Percentiles rank a stretch among this genome's conserved stretches.
These are phyloP conservation scores for Sanguinoderma infundibulare DNA, from an alignment of 1,284 basidiomycete genomes.

Conservation along the genomic window DNA sequence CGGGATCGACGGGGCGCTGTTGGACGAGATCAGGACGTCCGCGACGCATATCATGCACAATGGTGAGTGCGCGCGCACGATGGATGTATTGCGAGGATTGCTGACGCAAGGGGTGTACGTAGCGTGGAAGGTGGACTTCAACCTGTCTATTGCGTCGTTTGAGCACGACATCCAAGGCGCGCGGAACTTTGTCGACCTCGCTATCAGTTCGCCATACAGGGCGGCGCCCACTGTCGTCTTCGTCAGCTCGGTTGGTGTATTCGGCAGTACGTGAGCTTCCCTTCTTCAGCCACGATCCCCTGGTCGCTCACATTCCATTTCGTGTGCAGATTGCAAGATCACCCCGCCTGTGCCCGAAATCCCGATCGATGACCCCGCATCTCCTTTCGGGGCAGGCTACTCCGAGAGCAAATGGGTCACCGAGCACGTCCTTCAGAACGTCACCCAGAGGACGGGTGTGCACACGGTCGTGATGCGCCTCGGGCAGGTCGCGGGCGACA, in stretches of 20 bases:
- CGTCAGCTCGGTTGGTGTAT: conserved; percentile 38
- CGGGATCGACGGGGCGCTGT: conserved; percentile 32
- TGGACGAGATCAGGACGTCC: conserved; percentile 32
- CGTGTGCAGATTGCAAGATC: conserved; percentile 18
- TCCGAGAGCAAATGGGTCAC: conserved; percentile 46
- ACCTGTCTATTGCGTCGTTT: conserved; percentile 31
- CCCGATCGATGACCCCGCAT: conserved; percentile 22
- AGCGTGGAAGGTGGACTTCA: conserved; percentile 45
- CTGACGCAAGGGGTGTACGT: conserved; percentile 17
- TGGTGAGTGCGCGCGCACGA: conserved; percentile 24
- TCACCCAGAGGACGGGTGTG: conserved; percentile 27
- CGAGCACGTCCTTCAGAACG: conserved; percentile 36
- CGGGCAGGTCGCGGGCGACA: conserved; percentile 46
- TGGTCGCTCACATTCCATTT: too few species aligned
- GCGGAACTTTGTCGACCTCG: conserved; percentile 30
- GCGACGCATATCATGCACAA: conserved; percentile 36
- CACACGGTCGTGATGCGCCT: conserved; percentile 41
- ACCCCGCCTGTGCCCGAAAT: conserved; percentile 17
- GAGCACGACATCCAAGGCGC: conserved; percentile 25
- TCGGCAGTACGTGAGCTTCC: conserved; percentile 20
- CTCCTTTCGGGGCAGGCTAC: conserved; percentile 43
- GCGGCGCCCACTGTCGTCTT: conserved; percentile 33
- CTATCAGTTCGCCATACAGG: conserved; percentile 29
- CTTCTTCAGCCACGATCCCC: neutral
- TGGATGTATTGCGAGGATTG: too few species aligned